Base-by-base conservation (phyloP, 2,329 filamentous ascomycete species). In the Phyllosticta citrichinensis region DNA sequence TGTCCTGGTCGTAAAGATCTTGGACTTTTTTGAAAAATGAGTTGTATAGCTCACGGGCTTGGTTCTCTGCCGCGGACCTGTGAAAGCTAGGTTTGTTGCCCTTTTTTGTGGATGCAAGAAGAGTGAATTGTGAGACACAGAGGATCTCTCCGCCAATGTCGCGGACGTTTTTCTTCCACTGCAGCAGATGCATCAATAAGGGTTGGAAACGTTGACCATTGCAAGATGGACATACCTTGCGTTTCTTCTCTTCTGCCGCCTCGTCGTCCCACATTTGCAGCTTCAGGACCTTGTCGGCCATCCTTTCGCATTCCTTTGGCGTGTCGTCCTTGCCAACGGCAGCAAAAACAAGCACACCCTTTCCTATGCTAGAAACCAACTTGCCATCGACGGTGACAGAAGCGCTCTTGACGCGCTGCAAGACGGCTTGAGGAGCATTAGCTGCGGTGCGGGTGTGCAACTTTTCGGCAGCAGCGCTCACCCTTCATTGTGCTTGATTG, bases 111-210 rank as follows among this genome's bases (percentile, higher is more conserved):
- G 87, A 88, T 55, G 91, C 95, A 56, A 96, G 82, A 10, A 99
- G 83, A 2, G 94, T 99, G 71, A 99, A 99, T 76, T 99, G 94
- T 14, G 94, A 97, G 54, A 99, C 93, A 73, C 93, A 97, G n/a
- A 99, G 84, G 25, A 99, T 83, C 73, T 97, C 94, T 57, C 94
- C 94, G 53, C 83, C 80, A 63, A 97, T 92, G 64, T 99, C 94
- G 67, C 87, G 81, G 9, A 99, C 91, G 66, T 81, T 95, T 68
- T 82, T 84, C 75, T 96, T 97, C 94, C 94, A 99, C 86, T 96
- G 66, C 50, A 35, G 55, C 30, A 12, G 51, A 2, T 8, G 6
- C 20, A 58, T 68, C 63, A 69, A 63, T 51, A 10, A 30, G 17
- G 9, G 11, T 22, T 22, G 40, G 17, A 17, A 3, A 54, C 14